These are phyloP conservation scores for Hippophae gyantsensis DNA, from an alignment of 306 rosid genomes.

Conservation along the genomic window DNA sequence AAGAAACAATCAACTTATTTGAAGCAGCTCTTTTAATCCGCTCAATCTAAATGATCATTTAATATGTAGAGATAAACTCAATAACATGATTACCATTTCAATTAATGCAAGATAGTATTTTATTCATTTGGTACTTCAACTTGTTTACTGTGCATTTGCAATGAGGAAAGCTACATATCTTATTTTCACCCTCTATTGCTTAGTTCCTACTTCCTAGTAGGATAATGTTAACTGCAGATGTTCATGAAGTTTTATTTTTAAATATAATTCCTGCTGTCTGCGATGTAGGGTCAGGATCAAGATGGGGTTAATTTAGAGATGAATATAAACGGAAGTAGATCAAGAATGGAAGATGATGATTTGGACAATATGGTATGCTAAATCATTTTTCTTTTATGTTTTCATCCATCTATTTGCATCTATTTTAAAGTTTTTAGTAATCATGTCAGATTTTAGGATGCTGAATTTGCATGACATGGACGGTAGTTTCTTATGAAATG, in stretches of 20 bases:
- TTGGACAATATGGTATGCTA: constrained; percentile 67
- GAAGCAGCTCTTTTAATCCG: constrained; percentile 46
- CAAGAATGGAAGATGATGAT: constrained; percentile 67
- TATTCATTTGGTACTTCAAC: too few relatives aligned
- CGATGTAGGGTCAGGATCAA: constrained; percentile 51
- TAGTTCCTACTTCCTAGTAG: too few relatives aligned
- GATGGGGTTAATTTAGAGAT: constrained; percentile 92
- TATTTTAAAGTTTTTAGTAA: background rate
- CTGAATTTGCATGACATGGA: background rate
- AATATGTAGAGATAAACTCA: constrained; percentile 13
- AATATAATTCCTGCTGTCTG: constrained; percentile 6
- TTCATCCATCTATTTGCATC: constrained; percentile 4
- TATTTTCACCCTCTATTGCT: too few relatives aligned
- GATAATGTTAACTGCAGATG: too few relatives aligned
- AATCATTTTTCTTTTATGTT: constrained; percentile 2
- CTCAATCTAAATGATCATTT: constrained; percentile 10
- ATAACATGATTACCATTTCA: background rate
- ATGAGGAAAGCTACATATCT: too few relatives aligned
- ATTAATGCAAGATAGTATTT: too few relatives aligned
- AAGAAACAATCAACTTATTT: constrained; percentile 93
- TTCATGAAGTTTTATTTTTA: too few relatives aligned
- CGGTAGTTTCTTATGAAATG: background rate
- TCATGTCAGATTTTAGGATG: background rate
- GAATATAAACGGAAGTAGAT: constrained; percentile 71
- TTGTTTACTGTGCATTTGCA: constrained; percentile 1